Evolutionary conservation across 2,329 filamentous ascomycete genomes (phyloP).

Genomic region (Claviceps fusiformis): DNA sequence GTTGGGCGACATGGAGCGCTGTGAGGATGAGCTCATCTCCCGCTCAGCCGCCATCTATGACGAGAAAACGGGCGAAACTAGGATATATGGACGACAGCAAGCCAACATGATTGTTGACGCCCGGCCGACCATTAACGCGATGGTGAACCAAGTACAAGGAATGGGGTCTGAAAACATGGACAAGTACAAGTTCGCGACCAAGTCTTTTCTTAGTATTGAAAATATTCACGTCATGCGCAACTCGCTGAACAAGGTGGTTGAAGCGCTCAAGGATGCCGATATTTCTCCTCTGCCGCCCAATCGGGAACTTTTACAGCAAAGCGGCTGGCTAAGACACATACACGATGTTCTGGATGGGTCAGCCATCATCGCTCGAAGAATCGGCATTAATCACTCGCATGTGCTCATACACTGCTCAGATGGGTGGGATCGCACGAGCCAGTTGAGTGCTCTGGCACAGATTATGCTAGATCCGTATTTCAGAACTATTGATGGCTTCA

Average conservation of each 20-base stretch:
- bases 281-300: conserved; percentile 72
- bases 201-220: conserved; percentile 88
- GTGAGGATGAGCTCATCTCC: conserved; percentile 54
- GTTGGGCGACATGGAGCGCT: conserved; percentile 46
- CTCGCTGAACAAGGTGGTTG: conserved; percentile 75
- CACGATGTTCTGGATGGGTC: conserved; percentile 72
- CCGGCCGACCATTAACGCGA: conserved; percentile 82
- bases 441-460: conserved; percentile 82
- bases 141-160: conserved; percentile 86
- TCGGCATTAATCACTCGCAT: conserved; percentile 86
- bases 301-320: conserved; percentile 66
- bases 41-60: conserved; percentile 31
- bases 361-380: conserved; percentile 68
- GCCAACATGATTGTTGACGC: conserved; percentile 93
- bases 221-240: conserved; percentile 98
- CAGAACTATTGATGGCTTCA: conserved; percentile 85
- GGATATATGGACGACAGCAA: conserved; percentile 84
- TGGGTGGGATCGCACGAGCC: conserved; percentile 94
- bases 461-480: conserved; percentile 94
- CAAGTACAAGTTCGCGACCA: conserved; percentile 82
- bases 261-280: conserved; percentile 85
- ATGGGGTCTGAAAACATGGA: conserved; percentile 97
- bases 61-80: conserved; percentile 44
- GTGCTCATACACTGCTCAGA: conserved; percentile 96
- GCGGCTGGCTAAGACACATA: conserved; percentile 86